These are phyloP conservation scores for Xylaria flabelliformis DNA, from an alignment of 495 filamentous ascomycete species.

Conservation along the genomic window DNA sequence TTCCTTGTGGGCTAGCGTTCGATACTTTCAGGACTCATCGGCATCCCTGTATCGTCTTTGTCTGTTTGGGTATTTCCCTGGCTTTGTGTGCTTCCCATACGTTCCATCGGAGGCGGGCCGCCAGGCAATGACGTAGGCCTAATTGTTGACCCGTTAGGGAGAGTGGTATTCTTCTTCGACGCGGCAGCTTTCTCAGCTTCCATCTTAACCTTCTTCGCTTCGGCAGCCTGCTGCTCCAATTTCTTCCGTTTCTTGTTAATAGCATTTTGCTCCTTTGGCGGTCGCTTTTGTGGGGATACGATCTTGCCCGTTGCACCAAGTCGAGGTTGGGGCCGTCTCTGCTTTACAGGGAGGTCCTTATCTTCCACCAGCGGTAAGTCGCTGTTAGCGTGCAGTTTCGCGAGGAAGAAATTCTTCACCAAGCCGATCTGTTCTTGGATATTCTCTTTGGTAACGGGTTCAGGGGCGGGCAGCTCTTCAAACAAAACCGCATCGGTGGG, in stretches of 20 bases:
- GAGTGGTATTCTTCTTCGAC: slow-evolving; percentile 49
- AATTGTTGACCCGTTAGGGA: slow-evolving; percentile 44
- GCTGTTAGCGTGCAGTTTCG: slow-evolving; percentile 80
- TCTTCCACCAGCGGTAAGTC: slow-evolving; percentile 90
- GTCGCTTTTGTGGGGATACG: slow-evolving; percentile 84
- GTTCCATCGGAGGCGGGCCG: slow-evolving; percentile 52
- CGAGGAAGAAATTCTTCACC: slow-evolving; percentile 86
- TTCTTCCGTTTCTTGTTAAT: slow-evolving; percentile 80
- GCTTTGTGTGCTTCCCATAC: slow-evolving; percentile 57
- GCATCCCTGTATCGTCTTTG: slow-evolving; percentile 63
- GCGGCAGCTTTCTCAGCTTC: slow-evolving; percentile 51
- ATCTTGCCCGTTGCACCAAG: slow-evolving; percentile 97
- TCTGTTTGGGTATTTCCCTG: slow-evolving; percentile 61
- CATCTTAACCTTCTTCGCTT: slow-evolving; percentile 44
- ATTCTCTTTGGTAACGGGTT: slow-evolving; percentile 81
- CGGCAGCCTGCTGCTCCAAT: slow-evolving; percentile 56
- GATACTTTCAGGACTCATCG: slow-evolving; percentile 70
- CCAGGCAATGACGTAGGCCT: slow-evolving; percentile 30
- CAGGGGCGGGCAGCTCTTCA: slow-evolving; percentile 71
- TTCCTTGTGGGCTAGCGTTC: slow-evolving; percentile 41
- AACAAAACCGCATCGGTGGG: slow-evolving; percentile 66
- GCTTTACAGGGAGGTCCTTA: slow-evolving; percentile 90
- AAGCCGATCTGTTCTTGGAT: slow-evolving; percentile 81
- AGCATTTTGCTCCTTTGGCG: slow-evolving; percentile 74
- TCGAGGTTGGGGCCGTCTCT: slow-evolving; percentile 88